These are phyloP conservation scores for Monilinia laxa DNA, from an alignment of 2,329 filamentous ascomycete genomes.

Conservation along the genomic window DNA sequence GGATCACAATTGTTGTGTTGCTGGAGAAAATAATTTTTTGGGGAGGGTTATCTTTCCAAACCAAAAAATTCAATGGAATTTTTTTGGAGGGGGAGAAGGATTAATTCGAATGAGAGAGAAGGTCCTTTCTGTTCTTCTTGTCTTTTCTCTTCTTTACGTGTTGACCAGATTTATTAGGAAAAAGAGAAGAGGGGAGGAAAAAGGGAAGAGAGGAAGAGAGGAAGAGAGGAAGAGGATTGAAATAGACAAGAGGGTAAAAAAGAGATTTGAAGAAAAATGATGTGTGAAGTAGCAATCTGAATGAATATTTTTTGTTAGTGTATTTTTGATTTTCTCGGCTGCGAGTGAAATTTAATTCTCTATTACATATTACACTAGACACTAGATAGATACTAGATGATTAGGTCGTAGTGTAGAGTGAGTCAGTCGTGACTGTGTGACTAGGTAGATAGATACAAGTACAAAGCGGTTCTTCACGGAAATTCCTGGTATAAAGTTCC, in stretches of 20 bases:
- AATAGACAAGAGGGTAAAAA: background rate
- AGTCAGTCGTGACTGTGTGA: no score
- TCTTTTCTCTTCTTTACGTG: no score
- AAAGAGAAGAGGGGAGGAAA: background rate
- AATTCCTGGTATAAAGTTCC: conserved; percentile 8
- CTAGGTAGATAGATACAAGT: no score
- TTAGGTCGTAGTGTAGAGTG: no score
- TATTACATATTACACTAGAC: no score
- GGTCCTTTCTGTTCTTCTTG: background rate
- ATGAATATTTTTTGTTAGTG: conserved; percentile 22
- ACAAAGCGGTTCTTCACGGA: background rate
- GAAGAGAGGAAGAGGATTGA: background rate
- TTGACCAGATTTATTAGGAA: no score
- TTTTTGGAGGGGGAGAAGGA: background rate
- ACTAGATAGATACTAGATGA: no score
- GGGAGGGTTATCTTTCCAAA: conserved; percentile 4
- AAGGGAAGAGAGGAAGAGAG: background rate
- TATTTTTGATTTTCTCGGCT: conserved; percentile 22
- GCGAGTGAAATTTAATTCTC: background rate
- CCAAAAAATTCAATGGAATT: background rate
- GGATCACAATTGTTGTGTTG: background rate
- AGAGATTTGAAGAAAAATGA: background rate
- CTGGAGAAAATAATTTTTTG: background rate
- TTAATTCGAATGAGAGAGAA: conserved; percentile 8
- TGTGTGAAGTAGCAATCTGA: background rate